These are phyloP conservation scores for Rhizopogon roseolus DNA, from an alignment of 768 basidiomycete species.

Conservation along the genomic window DNA sequence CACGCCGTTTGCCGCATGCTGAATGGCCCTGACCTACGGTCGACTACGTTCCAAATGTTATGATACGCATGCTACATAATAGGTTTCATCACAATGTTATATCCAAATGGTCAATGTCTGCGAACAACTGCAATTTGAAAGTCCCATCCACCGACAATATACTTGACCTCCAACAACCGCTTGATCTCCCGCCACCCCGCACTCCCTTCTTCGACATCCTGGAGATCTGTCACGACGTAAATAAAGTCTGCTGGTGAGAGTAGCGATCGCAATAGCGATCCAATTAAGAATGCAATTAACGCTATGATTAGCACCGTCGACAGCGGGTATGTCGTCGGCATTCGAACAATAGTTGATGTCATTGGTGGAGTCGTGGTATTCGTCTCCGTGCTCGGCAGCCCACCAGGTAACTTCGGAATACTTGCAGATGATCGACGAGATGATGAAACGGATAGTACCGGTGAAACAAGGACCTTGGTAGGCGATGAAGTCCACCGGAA, in stretches of 20 bases:
- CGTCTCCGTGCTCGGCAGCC: constrained; percentile 18
- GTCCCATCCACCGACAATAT: constrained; percentile 81
- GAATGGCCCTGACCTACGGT: background rate
- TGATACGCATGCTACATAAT: background rate
- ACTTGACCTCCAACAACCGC: constrained; percentile 77
- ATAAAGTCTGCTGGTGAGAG: constrained; percentile 90
- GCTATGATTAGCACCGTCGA: constrained; percentile 70
- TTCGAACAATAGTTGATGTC: background rate
- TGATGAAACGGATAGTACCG: constrained; percentile 14
- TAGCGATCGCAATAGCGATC: constrained; percentile 84
- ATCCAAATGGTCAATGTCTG: too few relatives aligned
- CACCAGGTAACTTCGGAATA: constrained; percentile 33
- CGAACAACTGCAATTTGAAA: constrained; percentile 82
- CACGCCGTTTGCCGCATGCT: constrained; percentile 24
- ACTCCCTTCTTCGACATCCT: constrained; percentile 46
- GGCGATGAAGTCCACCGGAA: constrained; percentile 40
- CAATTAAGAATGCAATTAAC: constrained; percentile 86
- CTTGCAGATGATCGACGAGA: constrained; percentile 20
- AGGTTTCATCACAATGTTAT: too few relatives aligned
- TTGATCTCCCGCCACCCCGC: constrained; percentile 82
- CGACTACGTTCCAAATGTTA: background rate
- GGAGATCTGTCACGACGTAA: constrained; percentile 60
- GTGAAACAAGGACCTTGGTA: constrained; percentile 17
- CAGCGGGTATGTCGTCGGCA: constrained; percentile 31
- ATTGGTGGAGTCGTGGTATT: background rate